A percentile compares a stretch with the other conserved stretches of the same genome.
Evolutionary conservation across 2,329 filamentous ascomycete genomes (phyloP).

Genomic region (Lithohypha guttulata): DNA sequence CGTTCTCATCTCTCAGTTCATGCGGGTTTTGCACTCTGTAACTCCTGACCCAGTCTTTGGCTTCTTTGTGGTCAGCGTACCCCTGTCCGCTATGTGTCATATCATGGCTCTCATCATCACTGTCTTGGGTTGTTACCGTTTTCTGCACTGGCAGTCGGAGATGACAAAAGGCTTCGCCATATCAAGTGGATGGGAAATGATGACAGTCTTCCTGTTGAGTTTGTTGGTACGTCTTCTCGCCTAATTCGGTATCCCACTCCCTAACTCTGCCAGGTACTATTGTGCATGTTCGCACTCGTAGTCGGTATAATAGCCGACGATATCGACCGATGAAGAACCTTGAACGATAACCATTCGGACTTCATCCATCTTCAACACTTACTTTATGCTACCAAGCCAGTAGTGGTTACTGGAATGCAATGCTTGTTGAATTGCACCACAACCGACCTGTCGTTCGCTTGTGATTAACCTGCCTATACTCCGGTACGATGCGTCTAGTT

Average conservation of each 20-base stretch:
- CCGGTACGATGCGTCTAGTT: not conserved
- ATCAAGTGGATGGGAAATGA: constrained; percentile 19
- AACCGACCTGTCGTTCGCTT: too few relatives aligned
- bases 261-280: constrained; percentile 13
- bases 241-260: not conserved
- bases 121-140: constrained; percentile 41
- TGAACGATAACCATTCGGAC: not conserved
- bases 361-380: not conserved
- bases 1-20: constrained; percentile 17
- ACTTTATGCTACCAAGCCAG: too few relatives aligned
- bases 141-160: constrained; percentile 46
- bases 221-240: constrained; percentile 15
- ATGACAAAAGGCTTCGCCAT: constrained; percentile 27
- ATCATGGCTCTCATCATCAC: constrained; percentile 36
- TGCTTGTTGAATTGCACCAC: too few relatives aligned
- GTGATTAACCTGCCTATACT: not conserved
- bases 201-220: constrained; percentile 12
- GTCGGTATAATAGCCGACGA: constrained; percentile 13
- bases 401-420: too few relatives aligned
- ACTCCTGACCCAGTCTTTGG: constrained; percentile 15
- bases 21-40: constrained; percentile 14
- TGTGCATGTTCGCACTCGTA: constrained; percentile 14
- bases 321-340: constrained; percentile 2
- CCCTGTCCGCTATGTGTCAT: constrained; percentile 35
- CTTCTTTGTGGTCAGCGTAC: constrained; percentile 19